Evolutionary conservation across 2,329 filamentous ascomycete species (phyloP), one percentile per base, ranked within the genome.

Genomic region (Coniochaeta hoffmannii): DNA sequence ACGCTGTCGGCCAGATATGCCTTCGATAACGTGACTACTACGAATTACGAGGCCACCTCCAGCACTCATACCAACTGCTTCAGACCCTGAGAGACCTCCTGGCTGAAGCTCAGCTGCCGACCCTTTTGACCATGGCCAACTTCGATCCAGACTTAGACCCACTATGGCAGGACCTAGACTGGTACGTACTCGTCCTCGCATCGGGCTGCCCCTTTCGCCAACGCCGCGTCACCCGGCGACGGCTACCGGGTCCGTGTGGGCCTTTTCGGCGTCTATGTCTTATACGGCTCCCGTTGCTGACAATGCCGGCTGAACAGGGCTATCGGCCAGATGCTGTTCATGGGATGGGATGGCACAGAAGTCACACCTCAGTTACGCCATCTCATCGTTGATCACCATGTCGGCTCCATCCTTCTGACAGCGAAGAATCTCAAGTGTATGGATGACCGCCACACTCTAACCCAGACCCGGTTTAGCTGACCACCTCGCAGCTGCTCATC

Each of bases 371-470:
- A 92, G 70, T 91, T 94, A 68, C 84, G 83, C 61, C 86, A 83
- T 63, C 80, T 92, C 62, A 94, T 96, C 65, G 85, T 89, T 68
- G 81, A 90, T 62, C 85, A 93, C 68, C 89, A 97, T 69, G 79
- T 99, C 50, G 94, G 94, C 55, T 94, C 90, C 53, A 89, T 97
- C 65, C 77, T 91, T 57, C 74, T 94, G 59, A 92, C 89, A 36
- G 88, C 88, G 59, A 93, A 92, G 74, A 94, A 94, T 62, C 76
- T 93, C 54, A 90, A 90, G 78, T 89, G 89, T 93, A 71, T 69
- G 49, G 31, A 11, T 28, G 28, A 19, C 41, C 22, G 2, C 26
- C 22, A 28, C 24, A 46, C 22, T n/a, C 9, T 26, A n/a, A 28
- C 41, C 15, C 41, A 11, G 53, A n/a, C 49, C 8, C 54, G 22